These are phyloP conservation scores for Nicotiana knightiana DNA, from an alignment of 257 asterid genomes.

Conservation along the genomic window DNA sequence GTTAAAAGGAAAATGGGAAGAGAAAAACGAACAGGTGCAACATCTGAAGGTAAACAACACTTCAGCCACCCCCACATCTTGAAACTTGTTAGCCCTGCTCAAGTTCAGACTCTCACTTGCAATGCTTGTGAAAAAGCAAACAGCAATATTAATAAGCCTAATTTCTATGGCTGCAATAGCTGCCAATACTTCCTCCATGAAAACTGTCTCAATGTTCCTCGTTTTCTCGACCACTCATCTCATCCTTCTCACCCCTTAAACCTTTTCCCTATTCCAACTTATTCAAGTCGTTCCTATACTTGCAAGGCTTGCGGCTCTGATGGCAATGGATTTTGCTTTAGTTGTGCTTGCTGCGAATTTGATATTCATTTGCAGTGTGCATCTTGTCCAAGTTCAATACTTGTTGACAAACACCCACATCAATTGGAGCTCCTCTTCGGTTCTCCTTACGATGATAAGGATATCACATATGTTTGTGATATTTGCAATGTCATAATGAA, in stretches of 20 bases:
- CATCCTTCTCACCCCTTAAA: slow-evolving; percentile 31
- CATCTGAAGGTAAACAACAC: slow-evolving; percentile 20
- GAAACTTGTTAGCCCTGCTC: background rate
- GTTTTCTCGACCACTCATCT: slow-evolving; percentile 25
- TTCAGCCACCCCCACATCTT: slow-evolving; percentile 51
- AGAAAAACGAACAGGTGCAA: background rate
- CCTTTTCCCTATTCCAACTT: slow-evolving; percentile 28
- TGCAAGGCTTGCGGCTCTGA: slow-evolving; percentile 22
- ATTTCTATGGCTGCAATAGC: slow-evolving; percentile 23
- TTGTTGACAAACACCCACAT: slow-evolving; percentile 14
- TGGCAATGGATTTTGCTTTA: slow-evolving; percentile 17
- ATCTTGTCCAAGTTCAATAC: background rate
- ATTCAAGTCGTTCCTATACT: background rate
- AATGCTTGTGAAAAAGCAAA: slow-evolving; percentile 13
- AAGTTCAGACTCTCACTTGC: slow-evolving; percentile 9
- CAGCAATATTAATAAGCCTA: background rate
- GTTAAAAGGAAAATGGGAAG: background rate
- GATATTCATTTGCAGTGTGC: slow-evolving; percentile 27
- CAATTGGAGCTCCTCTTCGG: slow-evolving; percentile 14
- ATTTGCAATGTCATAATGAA: slow-evolving; percentile 6
- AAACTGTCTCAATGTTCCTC: slow-evolving; percentile 23
- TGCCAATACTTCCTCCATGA: slow-evolving; percentile 29
- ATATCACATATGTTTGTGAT: slow-evolving; percentile 7
- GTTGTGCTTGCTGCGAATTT: slow-evolving; percentile 25
- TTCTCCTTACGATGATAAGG: background rate